Base-by-base conservation (phyloP, 768 basidiomycete species). In the Trametes villosa region DNA sequence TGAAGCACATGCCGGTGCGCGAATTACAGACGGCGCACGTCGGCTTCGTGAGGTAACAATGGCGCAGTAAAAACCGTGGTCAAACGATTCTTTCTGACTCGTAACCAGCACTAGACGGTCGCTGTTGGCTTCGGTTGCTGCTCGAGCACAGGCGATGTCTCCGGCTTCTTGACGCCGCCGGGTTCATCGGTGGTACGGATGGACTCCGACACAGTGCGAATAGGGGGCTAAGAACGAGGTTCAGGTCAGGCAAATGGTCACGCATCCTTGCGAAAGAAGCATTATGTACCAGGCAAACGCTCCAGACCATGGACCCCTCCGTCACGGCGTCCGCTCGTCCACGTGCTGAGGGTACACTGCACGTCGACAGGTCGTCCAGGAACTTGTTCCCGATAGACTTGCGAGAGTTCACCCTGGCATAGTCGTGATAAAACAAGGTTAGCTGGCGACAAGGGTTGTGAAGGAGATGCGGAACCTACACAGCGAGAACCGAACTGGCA, bases 331-430 rank as follows among this genome's bases (percentile, higher is more conserved):
- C 17, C 9, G 6, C 20, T 18, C 12, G 18, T 22, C n/a, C 20
- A 33, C n/a, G 9, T 20, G n/a, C n/a, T n/a, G 9, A 18, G 11
- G n/a, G 1, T n/a, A 45, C n/a, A 12, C n/a, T 11, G 30, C 31
- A 17, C 26, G 53, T 30, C 26, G 38, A 15, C 13, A 57, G 41
- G 38, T 57, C 56, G 48, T 57, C 56, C 29, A 41, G 15, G 27
- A 49, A 49, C 5, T 47, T 34, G 26, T 57, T 36, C 27, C 29
- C 38, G 18, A 57, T 30, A 6, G 40, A 49, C 1, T 40, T 38
- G 9, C 56, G 47, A 1, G 56, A 57, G 47, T 57, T 57, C 9
- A 57, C 27, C 11, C 56, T 57, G 47, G 2, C 9, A 17, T 1
- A 3, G 13, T 18, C 4, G 46, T 6, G 3, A 44, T n/a, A n/a